A percentile compares a stretch with the other conserved stretches of the same genome.
Conservation (phyloP, 441 rosid species). For the Gossypium lobatum region DNA sequence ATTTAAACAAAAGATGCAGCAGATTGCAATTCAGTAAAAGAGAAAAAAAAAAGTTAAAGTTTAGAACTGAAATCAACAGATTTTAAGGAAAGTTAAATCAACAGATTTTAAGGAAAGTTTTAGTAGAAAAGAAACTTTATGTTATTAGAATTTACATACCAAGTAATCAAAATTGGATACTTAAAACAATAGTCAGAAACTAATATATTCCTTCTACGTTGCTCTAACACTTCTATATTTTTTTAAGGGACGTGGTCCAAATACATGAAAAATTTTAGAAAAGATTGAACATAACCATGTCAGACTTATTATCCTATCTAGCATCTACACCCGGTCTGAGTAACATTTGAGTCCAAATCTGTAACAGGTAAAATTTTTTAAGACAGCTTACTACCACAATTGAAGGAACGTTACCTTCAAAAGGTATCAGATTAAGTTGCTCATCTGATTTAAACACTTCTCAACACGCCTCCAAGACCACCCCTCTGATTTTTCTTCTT, state of each 20-base stretch:
- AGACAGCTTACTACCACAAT: neutral
- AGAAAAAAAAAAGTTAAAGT: neutral
- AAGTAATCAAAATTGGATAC: constrained; percentile 1
- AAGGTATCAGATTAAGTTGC: neutral
- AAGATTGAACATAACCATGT: neutral
- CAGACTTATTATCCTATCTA: neutral
- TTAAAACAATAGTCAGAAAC: neutral
- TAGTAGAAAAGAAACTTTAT: neutral
- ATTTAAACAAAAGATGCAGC: neutral
- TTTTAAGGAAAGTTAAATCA: neutral
- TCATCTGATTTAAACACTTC: constrained; percentile 17
- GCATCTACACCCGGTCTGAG: neutral
- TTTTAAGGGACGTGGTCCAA: neutral
- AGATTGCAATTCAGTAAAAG: neutral
- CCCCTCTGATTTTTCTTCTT: constrained; percentile 37
- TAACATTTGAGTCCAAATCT: neutral
- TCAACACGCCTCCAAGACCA: constrained; percentile 31
- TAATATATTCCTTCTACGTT: neutral
- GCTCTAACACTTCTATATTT: neutral
- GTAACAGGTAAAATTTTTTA: neutral
- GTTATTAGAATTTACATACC: neutral
- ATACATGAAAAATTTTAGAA: neutral
- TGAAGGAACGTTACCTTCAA: neutral
- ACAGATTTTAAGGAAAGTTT: neutral
- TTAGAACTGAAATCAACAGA: neutral